These are phyloP conservation scores for Trichosporon inkin DNA, from an alignment of 1,284 basidiomycete genomes.

Conservation along the genomic window DNA sequence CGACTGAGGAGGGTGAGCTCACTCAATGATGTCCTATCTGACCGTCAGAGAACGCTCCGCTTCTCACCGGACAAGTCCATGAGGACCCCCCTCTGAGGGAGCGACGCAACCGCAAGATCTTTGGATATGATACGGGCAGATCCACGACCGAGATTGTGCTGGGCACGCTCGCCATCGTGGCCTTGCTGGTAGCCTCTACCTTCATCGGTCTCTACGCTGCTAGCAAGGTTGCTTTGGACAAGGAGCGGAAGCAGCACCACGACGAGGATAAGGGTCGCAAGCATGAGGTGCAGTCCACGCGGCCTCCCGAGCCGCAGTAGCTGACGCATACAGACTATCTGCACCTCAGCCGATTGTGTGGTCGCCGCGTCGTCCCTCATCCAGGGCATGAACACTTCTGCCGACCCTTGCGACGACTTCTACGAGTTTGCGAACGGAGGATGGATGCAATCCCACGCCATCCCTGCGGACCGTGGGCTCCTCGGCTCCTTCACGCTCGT, in stretches of 20 bases:
- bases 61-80: constrained; percentile 34
- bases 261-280: constrained; percentile 30
- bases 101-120: constrained; percentile 2
- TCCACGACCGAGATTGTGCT: constrained; percentile 78
- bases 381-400: constrained; percentile 69
- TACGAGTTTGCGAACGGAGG: constrained; percentile 81
- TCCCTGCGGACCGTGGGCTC: constrained; percentile 75
- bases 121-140: not conserved
- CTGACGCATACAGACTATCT: constrained; percentile 56
- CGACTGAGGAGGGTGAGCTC: constrained; percentile 48
- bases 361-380: constrained; percentile 77
- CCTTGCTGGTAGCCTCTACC: constrained; percentile 75
- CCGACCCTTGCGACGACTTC: constrained; percentile 94
- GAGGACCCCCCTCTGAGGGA: constrained; percentile 11
- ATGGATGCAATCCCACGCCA: constrained; percentile 72
- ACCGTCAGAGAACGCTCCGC: constrained; percentile 48
- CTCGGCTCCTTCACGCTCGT: constrained; percentile 54
- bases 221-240: constrained; percentile 69
- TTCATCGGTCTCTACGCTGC: constrained; percentile 92
- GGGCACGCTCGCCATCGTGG: constrained; percentile 65
- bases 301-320: not conserved
- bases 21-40: not conserved
- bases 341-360: constrained; percentile 76
- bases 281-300: constrained; percentile 9
- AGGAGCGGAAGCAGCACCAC: constrained; percentile 46